Evolutionary conservation across 1,139 yeast species (phyloP), one percentile per base, ranked within the genome.

Genomic region (Citeromyces hawaiiensis): DNA sequence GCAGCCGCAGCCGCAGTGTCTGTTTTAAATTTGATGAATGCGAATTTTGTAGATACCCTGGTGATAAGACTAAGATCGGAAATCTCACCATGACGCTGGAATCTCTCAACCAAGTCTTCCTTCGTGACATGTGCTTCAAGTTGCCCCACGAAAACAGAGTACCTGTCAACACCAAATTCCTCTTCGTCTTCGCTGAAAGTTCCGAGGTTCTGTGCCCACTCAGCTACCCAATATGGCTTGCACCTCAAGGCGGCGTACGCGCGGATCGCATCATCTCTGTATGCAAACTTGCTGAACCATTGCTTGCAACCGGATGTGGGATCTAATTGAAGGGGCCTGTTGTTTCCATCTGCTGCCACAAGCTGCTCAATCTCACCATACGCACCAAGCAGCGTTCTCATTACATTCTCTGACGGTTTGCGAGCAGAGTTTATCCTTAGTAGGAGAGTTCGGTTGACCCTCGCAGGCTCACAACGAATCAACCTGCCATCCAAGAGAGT

Each of bases 391-490:
- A 61, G 48, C 2, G 54, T 54, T 39, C 54, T 58, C 35, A 82
- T 60, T 4, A 61, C 53, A 10, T 46, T 46, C 34, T 59, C 60
- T 9, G 51, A 40, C 13, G 60, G 43, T 1, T 48, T 45, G 31
- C 51, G 44, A 11, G 59, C 58, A 9, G 19, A 16, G 14, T 54
- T 45, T 4, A 64, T 60, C 14, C 68, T 60, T 36, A 80, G 54
- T 52, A 76, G 82, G 40, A 88, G 63, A 11, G 96, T 87, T 47
- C 96, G 68, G 57, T 88, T 88, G 36, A 87, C 96, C 51, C 83
- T 78, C 1, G 97, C 97, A 13, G 78, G 80, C 57, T 88, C 96
- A 59, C 95, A 85, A 43, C 96, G 70, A 41, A 88, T 73, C 8
- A 73, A 66, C 52, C 96, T 69, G 10, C 87, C 94, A 53, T 83